Base-by-base conservation (phyloP, 176 grass and related monocot genomes). In the Juncus inflexus region DNA sequence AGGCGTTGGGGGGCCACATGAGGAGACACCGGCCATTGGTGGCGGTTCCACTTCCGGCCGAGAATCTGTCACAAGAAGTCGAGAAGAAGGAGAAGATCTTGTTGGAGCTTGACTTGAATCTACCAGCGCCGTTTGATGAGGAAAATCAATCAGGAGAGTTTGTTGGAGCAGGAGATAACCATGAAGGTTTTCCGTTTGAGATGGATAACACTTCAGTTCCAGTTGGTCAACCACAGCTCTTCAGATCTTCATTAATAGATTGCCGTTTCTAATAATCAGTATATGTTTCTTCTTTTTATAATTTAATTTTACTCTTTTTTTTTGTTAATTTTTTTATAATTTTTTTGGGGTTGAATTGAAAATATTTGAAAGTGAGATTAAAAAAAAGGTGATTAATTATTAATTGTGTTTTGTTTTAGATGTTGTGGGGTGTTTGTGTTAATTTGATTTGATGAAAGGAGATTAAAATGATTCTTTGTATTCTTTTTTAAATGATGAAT, bases 1-100 rank as follows among this genome's bases (percentile, higher is more conserved):
- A 96, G 70, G 92, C 92, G 35, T 79, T 96, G 3, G 92, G 92
- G 38, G 92, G 92, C 0, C 92, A 96, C 74, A 96, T 96, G 92
- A 81, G 92, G 35, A 73, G 87, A 13, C 92, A 96, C 82, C 79
- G 92, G 10, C 90, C 90, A 42, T 79, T 84, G 12, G 76, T 72
- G 12, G 75, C 62, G 6, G 59, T 12, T 41, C 43, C 43, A 1
- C 43, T 28, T 28, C 58, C 55, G 3, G 71, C 63, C 16, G 67
- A 72, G 16, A 55, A 40, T 10, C 63, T 67, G 19, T 65, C 28
- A 14, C 51, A 68, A 56, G 71, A 7, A 37, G 51, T 60, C 50
- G 52, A 55, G 19, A 84, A 75, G 83, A 87, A 95, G 83, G 76
- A 84, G 80, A 84, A 73, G 72, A 87, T 66, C 60, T 66, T 85